A percentile compares a stretch with the other conserved stretches of the same genome.
Conservation (phyloP, 2,329 filamentous ascomycete species). For the Emmonsiellopsis sp. region DNA sequence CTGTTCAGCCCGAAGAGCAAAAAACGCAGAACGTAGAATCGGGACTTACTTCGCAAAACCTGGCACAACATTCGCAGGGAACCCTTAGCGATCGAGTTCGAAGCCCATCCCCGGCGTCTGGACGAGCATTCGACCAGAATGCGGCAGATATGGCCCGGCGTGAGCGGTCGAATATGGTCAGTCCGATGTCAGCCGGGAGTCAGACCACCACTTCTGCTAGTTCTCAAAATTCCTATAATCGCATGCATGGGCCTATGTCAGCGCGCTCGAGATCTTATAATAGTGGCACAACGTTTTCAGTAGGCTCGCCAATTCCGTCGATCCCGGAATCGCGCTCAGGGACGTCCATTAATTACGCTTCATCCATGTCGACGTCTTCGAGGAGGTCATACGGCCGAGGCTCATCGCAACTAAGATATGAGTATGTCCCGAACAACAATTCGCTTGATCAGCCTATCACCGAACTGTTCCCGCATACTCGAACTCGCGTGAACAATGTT, state of each 20-base stretch:
- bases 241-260: conserved; percentile 30
- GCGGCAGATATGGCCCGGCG: conserved; percentile 52
- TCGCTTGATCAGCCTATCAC: conserved; percentile 63
- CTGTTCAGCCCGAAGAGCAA: conserved; percentile 63
- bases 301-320: conserved; percentile 26
- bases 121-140: conserved; percentile 61
- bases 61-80: conserved; percentile 21
- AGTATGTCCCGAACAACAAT: conserved; percentile 59
- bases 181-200: conserved; percentile 54
- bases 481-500: conserved; percentile 70
- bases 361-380: conserved; percentile 40
- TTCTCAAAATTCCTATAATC: conserved; percentile 37
- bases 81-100: conserved; percentile 63
- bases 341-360: conserved; percentile 36
- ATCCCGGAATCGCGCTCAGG: conserved; percentile 24
- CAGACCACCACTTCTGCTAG: conserved; percentile 56
- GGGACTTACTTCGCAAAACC: conserved; percentile 6
- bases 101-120: conserved; percentile 53
- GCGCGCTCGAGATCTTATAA: conserved; percentile 29
- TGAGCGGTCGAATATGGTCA: conserved; percentile 57
- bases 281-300: conserved; percentile 39
- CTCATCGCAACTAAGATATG: conserved; percentile 66
- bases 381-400: conserved; percentile 30
- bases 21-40: conserved; percentile 11
- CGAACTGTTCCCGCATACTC: conserved; percentile 81